Evolutionary conservation across 306 rosid genomes (phyloP), one percentile per base, ranked within the genome.

Genomic region (Castanea crenata): DNA sequence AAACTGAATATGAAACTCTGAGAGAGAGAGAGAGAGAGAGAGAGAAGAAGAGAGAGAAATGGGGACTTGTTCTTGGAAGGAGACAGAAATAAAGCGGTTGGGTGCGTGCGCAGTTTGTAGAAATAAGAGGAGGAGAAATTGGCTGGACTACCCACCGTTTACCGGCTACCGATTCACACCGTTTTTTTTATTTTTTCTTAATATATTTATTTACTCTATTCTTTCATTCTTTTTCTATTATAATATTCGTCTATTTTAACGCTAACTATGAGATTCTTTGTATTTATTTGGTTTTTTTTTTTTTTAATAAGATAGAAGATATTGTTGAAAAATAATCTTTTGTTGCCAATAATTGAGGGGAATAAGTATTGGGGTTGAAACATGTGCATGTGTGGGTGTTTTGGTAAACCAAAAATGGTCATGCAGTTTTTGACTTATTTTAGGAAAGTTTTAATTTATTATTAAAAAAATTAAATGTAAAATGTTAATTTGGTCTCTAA

Each of bases 81-180:
- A 63, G 78, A 81, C 83, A 72, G 84, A 81, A 80, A 84, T 88
- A 85, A 80, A 85, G 92, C 89, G 88, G 90, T 79, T 77, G 88
- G 76, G 80, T 73, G 74, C 57, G 76, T 73, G 74, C 57, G 76
- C 67, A 57, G 74, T 25, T 73, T 78, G 77, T 71, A 81, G 77
- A 81, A 82, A 87, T 74, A 77, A 72, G 85, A 81, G 89, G 85
- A 80, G 80, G 86, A 76, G 77, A 85, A 77, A 80, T 86, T 86
- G 79, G 80, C 79, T 79, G 79, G 85, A 79, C 88, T 64, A 27
- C 25, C 85, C 80, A 57, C 38, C 41, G n/a, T 88, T 88, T 69
- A 89, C 94, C 87, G 84, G 84, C 32, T 82, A 90, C 97, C 90
- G 80, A 79, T 83, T n/a, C 55, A 55, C 15, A 74, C 83, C 74